Evolutionary conservation across 1,284 basidiomycete genomes (phyloP).

Genomic region (Cronartium quercuum): DNA sequence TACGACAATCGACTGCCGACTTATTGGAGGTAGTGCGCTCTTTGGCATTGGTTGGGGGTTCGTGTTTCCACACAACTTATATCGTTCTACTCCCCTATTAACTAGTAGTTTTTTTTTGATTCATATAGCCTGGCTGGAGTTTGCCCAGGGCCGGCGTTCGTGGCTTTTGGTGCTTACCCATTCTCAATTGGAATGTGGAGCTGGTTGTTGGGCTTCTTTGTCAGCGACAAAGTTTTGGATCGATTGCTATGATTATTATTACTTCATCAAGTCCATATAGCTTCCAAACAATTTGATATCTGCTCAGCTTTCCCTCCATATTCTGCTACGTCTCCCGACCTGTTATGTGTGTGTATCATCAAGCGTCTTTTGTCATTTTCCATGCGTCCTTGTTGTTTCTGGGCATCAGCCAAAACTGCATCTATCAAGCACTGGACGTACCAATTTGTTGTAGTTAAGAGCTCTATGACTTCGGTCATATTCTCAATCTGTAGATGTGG

Average conservation of each 20-base stretch:
- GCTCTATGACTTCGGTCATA: constrained; percentile 10
- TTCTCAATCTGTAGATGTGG: constrained; percentile 25
- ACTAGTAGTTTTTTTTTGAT: neutral
- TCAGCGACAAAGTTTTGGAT: neutral
- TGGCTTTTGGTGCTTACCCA: constrained; percentile 24
- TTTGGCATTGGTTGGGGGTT: constrained; percentile 34
- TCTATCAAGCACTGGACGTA: neutral
- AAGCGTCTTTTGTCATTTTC: too few relatives aligned
- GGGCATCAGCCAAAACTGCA: too few relatives aligned
- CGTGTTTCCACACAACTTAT: neutral
- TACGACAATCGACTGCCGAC: neutral
- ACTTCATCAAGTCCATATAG: too few relatives aligned
- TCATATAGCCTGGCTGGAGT: constrained; percentile 16
- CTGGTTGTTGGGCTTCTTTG: constrained; percentile 14
- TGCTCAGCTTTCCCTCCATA: neutral
- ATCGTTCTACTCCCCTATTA: neutral
- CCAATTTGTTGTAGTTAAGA: constrained; percentile 29
- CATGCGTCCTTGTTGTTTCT: too few relatives aligned
- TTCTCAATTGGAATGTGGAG: constrained; percentile 18
- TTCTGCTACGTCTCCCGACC: neutral
- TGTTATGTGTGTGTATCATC: too few relatives aligned
- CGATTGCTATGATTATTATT: too few relatives aligned
- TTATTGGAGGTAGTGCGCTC: constrained; percentile 15
- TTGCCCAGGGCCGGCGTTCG: constrained; percentile 23
- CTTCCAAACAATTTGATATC: neutral